phyloP scores from a whole-genome alignment of 2,329 filamentous ascomycete genomes.

The Chaetoscypha palmicola region DNA sequence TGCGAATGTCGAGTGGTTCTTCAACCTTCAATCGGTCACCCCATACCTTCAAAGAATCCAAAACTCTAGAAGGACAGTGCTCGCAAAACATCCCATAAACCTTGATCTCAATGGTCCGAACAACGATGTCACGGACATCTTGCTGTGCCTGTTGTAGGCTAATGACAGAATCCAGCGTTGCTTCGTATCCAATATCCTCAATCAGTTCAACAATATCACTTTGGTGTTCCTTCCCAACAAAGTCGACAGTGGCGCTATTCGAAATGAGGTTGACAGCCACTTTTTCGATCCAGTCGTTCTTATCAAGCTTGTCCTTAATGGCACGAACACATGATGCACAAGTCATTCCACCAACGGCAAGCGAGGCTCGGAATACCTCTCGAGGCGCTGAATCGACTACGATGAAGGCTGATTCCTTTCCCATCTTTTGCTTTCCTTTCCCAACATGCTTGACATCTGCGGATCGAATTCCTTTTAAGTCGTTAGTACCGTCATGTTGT shows the following conservation, averaged over 20 bases:
- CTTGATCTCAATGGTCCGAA: slow-evolving; percentile 48
- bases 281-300: slow-evolving; percentile 41
- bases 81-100: slow-evolving; percentile 70
- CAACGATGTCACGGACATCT: background rate
- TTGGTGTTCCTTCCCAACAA: slow-evolving; percentile 37
- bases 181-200: slow-evolving; percentile 60
- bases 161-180: slow-evolving; percentile 47
- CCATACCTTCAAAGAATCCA: slow-evolving; percentile 47
- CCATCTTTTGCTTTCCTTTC: slow-evolving; percentile 1
- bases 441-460: background rate
- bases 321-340: slow-evolving; percentile 46
- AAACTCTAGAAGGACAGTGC: slow-evolving; percentile 58
- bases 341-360: slow-evolving; percentile 50
- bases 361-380: slow-evolving; percentile 41
- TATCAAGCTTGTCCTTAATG: slow-evolving; percentile 41
- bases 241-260: slow-evolving; percentile 44
- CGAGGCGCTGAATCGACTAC: slow-evolving; percentile 32
- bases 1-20: slow-evolving; percentile 47
- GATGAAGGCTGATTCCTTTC: slow-evolving; percentile 21
- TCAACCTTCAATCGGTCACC: slow-evolving; percentile 43
- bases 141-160: slow-evolving; percentile 23
- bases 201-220: slow-evolving; percentile 42
- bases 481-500: slow-evolving; percentile 10
- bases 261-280: slow-evolving; percentile 45
- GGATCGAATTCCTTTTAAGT: background rate